Evolutionary conservation across 2,329 filamentous ascomycete species (phyloP), one percentile per base, ranked within the genome.

Genomic region (Onygenales sp.): DNA sequence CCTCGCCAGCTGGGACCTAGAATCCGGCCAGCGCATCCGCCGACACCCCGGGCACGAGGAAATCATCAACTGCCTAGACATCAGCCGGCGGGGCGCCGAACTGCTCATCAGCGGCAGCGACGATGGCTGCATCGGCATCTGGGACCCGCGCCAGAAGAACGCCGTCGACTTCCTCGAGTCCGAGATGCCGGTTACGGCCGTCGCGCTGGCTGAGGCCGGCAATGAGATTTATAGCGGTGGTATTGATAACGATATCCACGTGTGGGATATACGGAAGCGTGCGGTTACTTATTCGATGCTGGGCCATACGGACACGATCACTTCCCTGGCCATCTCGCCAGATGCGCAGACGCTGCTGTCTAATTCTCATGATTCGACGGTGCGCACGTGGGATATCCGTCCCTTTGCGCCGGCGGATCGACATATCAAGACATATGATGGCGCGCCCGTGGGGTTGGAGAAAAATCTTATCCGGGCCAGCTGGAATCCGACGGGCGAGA

Each of bases 221-320:
- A 95, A 95, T 67, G 93, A 97, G 72, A 82, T 98, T 31, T 98
- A 93, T 69, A 87, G 88, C 6, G 92, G 92, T 46, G 88, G 91
- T 21, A 96, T 98, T 61, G 93, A 97, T 73, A 96, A 97, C 66
- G 90, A 94, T 62, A 95, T 98, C 67, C 89, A 91, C 63, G 91
- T 95, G 17, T 98, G 93, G 92, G 93, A 98, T 70, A 74, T 97
- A 65, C 84, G 93, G 60, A 97, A 95, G 75, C 90, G 94, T 70
- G 81, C 86, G 6, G 81, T 94, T 2, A 83, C 89, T 5, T 96
- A 97, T 70, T 86, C 86, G 1, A 85, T 98, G 78, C 72, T 87
- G 10, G 93, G 93, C 0, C 93, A 98, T 68, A 86, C 83, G 51
- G 93, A 98, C 66, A 97, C 92, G 0, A 78, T 98, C 58, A 95